These are phyloP conservation scores for Fraxinus floribunda DNA, from an alignment of 305 asterid genomes.

Conservation along the genomic window DNA sequence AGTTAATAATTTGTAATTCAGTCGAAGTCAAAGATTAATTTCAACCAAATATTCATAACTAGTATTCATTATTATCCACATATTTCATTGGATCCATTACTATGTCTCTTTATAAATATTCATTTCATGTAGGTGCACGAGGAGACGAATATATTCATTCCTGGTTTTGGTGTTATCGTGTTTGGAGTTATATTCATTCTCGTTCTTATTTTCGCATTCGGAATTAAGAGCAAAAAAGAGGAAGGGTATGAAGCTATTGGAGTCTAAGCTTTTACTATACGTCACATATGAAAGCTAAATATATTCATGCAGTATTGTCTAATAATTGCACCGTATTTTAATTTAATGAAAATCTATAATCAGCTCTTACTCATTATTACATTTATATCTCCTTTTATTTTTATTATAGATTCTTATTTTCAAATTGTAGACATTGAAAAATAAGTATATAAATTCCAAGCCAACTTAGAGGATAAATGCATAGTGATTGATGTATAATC, in stretches of 20 bases:
- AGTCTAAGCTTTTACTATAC: not conserved
- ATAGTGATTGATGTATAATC: no score
- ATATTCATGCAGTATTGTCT: no score
- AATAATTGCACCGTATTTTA: no score
- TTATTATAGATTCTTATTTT: no score
- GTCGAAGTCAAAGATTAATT: not conserved
- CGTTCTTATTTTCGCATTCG: not conserved
- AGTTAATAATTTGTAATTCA: not conserved
- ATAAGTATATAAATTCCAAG: no score
- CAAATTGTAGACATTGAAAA: no score
- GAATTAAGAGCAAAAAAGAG: not conserved
- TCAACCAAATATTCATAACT: not conserved
- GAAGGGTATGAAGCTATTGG: not conserved
- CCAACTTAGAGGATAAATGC: no score
- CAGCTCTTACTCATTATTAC: no score
- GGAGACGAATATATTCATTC: not conserved
- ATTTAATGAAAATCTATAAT: no score
- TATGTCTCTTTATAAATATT: not conserved
- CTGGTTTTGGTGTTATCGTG: not conserved
- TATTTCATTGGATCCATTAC: not conserved
- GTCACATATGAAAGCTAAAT: no score
- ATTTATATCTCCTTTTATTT: no score
- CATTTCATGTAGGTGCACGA: not conserved
- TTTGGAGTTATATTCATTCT: not conserved
- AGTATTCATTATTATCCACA: not conserved